phyloP scores from a whole-genome alignment of 352 stramenopile species.

The Phytophthora hybrid region DNA sequence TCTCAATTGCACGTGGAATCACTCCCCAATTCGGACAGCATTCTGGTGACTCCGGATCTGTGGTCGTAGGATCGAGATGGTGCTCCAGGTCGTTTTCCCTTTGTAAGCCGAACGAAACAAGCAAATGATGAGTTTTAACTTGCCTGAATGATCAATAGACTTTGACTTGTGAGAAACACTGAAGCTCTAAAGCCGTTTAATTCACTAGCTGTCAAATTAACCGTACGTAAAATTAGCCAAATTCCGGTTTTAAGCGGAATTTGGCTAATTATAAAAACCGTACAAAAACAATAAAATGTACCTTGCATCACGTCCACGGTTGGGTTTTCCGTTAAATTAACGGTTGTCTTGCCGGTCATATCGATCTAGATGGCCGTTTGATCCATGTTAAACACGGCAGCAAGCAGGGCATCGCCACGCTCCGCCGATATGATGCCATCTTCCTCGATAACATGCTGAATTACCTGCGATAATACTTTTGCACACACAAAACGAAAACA shows the following conservation, averaged over 20 bases:
- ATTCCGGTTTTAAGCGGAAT: not conserved
- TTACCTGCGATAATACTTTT: slow-evolving; percentile 13
- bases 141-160: not conserved
- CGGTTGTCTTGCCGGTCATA: slow-evolving; percentile 18
- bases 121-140: slow-evolving; percentile 9
- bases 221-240: not conserved
- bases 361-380: slow-evolving; percentile 22
- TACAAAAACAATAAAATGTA: not conserved
- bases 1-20: slow-evolving; percentile 87
- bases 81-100: slow-evolving; percentile 67
- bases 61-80: slow-evolving; percentile 29
- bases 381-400: slow-evolving; percentile 20
- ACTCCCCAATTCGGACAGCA: slow-evolving; percentile 60
- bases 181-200: slow-evolving; percentile 14
- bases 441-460: slow-evolving; percentile 20
- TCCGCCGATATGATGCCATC: not conserved
- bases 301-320: slow-evolving; percentile 11
- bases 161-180: slow-evolving; percentile 12
- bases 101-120: too few species aligned
- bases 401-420: not conserved
- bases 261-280: not conserved
- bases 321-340: slow-evolving; percentile 12
- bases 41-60: slow-evolving; percentile 4
- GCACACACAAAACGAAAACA: slow-evolving; percentile 10
- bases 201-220: slow-evolving; percentile 8